phyloP scores from a whole-genome alignment of 2,329 filamentous ascomycete genomes.

The Cordyceps militaris region DNA sequence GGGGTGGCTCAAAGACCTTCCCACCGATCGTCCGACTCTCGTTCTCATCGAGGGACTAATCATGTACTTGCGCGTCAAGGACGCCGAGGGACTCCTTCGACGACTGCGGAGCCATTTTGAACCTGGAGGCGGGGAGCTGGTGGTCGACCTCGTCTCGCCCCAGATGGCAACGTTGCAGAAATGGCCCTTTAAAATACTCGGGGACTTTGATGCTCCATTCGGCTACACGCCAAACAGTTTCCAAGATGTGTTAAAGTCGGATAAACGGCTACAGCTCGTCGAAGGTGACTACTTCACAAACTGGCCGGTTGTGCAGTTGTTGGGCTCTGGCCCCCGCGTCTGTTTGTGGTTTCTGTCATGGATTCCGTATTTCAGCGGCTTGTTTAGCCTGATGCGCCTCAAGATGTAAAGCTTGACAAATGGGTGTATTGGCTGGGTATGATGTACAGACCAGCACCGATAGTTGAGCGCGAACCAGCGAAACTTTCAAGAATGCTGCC shows the following conservation, averaged over 20 bases:
- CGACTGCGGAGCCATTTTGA: conserved; percentile 22
- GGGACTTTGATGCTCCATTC: background rate
- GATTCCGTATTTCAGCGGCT: background rate
- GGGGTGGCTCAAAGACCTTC: conserved; percentile 24
- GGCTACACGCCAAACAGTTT: background rate
- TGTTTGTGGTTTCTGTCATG: background rate
- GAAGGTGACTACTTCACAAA: background rate
- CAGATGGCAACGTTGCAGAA: background rate
- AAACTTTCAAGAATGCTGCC: too few species aligned
- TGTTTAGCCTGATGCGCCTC: background rate
- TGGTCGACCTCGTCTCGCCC: conserved; percentile 18
- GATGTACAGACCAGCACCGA: background rate
- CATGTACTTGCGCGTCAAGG: conserved; percentile 23
- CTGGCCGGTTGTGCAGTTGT: background rate
- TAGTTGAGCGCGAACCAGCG: background rate
- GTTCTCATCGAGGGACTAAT: conserved; percentile 27
- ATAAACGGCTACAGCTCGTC: background rate
- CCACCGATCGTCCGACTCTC: conserved; percentile 24
- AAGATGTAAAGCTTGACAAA: background rate
- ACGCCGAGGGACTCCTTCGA: conserved; percentile 19
- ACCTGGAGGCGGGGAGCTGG: conserved; percentile 19
- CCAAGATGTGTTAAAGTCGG: background rate
- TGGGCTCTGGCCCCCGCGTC: background rate
- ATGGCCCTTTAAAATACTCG: background rate
- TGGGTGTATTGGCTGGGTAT: background rate